Evolutionary conservation across 805 yeast species (phyloP), one percentile per base, ranked within the genome.

Genomic region (Lachancea kluyveri): DNA sequence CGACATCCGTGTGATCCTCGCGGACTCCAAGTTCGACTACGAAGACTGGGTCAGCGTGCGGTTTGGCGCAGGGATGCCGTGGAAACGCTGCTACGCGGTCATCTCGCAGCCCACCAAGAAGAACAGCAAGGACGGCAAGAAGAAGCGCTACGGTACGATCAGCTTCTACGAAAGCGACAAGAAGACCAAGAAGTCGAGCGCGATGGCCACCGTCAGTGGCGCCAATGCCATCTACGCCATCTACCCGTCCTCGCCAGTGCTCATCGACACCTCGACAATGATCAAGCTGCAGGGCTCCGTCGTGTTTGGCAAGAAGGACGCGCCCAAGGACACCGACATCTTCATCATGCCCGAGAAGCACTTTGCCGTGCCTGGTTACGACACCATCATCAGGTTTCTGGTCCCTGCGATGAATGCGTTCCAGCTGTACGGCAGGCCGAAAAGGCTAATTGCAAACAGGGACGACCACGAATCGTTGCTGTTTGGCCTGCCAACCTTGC

Each of bases 61-160:
- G 43, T 92, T 90, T 57, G 97, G 98, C 12, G 74, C 92, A 7
- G 98, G 98, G 15, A 85, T 86, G 94, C 95, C 96, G 1, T 92
- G 96, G 96, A 83, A 79, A 52, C 71, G 94, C 37, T 90, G 96
- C 52, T 92, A 74, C 64, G 90, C 95, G 3, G 95, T 88, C 8
- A 72, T 90, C 35, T 83, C 82, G 44, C 88, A 88, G 43, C 63
- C 87, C 46, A 42, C 64, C 22, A 51, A 68, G 48, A 77, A 57
- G 42, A 34, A 36, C 18, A 29, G 60, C 57, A 40, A 64, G 48
- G 31, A 17, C n/a, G 15, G 31, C 8, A 54, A 58, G 37, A 57
- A 58, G 28, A 47, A 53, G 24, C 38, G 41, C 5, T 65, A 72
- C 9, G 96, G 96, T 18, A 68, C 77, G 44, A 74, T 86, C 15